Conservation (phyloP, 495 filamentous ascomycete genomes). For the Penicillium atrosanguineum region DNA sequence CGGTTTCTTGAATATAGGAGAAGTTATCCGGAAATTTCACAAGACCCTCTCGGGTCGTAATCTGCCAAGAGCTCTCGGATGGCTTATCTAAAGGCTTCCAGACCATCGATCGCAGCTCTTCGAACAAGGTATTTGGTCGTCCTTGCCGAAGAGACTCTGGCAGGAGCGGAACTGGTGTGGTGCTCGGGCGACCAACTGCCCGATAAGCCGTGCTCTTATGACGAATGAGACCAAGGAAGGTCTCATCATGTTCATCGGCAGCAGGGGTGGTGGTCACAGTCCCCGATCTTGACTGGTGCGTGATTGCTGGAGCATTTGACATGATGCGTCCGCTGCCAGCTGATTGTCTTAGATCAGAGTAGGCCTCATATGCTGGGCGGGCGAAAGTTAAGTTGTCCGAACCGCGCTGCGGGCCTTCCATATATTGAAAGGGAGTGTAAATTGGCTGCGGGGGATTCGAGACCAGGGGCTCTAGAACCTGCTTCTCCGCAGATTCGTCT, state of each 20-base stretch:
- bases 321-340: constrained; percentile 44
- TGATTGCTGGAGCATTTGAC: constrained; percentile 29
- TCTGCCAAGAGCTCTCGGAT: constrained; percentile 35
- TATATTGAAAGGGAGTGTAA: constrained; percentile 48
- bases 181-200: constrained; percentile 14
- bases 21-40: constrained; percentile 46
- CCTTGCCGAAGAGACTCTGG: constrained; percentile 32
- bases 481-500: constrained; percentile 18
- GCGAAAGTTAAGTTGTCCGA: constrained; percentile 39
- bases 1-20: constrained; percentile 44
- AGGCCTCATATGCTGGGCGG: constrained; percentile 45
- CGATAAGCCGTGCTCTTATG: constrained; percentile 44
- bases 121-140: constrained; percentile 22
- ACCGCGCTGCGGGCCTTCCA: constrained; percentile 46
- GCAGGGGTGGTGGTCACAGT: constrained; percentile 16
- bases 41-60: constrained; percentile 32
- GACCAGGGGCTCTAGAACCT: constrained; percentile 29
- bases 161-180: constrained; percentile 27
- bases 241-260: constrained; percentile 36
- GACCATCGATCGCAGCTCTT: constrained; percentile 36
- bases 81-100: constrained; percentile 35
- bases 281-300: constrained; percentile 13
- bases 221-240: constrained; percentile 46
- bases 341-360: constrained; percentile 44
- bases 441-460: constrained; percentile 45